Percentiles rank a stretch among this genome's conserved stretches.
These are phyloP conservation scores for Candolleomyces aberdarensis DNA, from an alignment of 768 basidiomycete species.

Conservation along the genomic window DNA sequence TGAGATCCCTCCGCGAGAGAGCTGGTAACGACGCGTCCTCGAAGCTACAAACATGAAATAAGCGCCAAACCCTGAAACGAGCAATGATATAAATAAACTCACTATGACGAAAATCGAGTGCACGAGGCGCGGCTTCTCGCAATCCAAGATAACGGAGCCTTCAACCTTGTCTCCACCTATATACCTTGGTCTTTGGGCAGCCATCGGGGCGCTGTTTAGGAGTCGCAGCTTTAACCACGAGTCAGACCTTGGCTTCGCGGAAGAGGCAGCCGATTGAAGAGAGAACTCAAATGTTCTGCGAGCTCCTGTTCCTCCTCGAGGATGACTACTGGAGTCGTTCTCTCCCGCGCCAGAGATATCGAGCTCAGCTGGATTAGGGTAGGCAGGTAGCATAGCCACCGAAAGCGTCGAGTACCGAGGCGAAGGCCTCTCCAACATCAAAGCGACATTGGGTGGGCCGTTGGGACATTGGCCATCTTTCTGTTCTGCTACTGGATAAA, in stretches of 20 bases:
- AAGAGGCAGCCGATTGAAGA: not conserved
- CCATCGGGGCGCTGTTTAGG: not conserved
- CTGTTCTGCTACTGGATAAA: too few relatives aligned
- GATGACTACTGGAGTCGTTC: not conserved
- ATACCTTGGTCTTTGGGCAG: not conserved
- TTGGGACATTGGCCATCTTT: too few relatives aligned
- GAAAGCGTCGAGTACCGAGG: not conserved
- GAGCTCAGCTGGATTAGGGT: not conserved
- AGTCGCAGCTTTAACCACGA: not conserved
- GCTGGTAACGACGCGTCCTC: conserved; percentile 27
- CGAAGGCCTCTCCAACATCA: too few relatives aligned
- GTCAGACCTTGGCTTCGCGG: not conserved
- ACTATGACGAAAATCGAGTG: not conserved
- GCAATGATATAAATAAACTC: too few relatives aligned
- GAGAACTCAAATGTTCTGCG: not conserved
- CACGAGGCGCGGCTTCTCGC: not conserved
- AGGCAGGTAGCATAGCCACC: not conserved
- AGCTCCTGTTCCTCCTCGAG: not conserved
- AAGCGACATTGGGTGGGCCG: too few relatives aligned
- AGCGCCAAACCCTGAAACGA: too few relatives aligned
- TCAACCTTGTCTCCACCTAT: not conserved
- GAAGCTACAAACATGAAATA: conserved; percentile 16
- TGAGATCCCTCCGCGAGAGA: conserved; percentile 23
- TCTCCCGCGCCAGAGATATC: not conserved
- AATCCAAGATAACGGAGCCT: not conserved